Evolutionary conservation across 192 early-diverging fungal genomes (phyloP).

Genomic region (Mortierella hygrophila): DNA sequence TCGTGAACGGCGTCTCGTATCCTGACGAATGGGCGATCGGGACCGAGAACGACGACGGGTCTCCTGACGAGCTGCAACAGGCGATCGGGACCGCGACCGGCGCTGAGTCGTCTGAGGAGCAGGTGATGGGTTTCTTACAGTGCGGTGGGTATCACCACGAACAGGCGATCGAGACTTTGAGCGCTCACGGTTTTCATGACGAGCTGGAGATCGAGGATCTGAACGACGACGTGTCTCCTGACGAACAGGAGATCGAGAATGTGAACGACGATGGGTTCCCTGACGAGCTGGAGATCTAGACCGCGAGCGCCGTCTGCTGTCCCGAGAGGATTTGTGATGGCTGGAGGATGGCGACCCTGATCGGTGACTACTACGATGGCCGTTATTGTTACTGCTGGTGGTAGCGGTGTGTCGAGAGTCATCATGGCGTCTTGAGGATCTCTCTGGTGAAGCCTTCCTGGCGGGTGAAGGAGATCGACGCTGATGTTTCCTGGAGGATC

Average conservation of each 20-base stretch:
- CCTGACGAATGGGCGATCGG: conserved; percentile 5
- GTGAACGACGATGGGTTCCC: not conserved
- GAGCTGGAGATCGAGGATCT: conserved; percentile 23
- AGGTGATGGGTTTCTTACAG: conserved; percentile 20
- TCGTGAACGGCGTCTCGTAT: not conserved
- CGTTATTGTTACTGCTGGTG: not conserved
- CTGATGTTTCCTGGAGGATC: conserved; percentile 29
- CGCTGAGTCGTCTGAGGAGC: not conserved
- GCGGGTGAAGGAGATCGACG: conserved; percentile 14
- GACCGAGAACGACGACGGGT: not conserved
- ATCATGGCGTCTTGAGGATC: not conserved
- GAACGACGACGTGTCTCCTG: not conserved
- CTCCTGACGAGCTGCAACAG: not conserved
- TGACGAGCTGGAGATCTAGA: conserved; percentile 16
- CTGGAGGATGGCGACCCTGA: conserved; percentile 11
- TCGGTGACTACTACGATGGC: not conserved
- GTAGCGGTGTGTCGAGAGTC: not conserved
- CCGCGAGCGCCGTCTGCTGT: conserved; percentile 8
- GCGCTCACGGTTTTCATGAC: not conserved
- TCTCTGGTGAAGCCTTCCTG: not conserved
- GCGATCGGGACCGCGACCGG: conserved; percentile 5
- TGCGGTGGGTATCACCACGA: not conserved
- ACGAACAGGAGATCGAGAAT: conserved; percentile 27
- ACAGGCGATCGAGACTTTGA: conserved; percentile 15
- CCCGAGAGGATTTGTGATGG: not conserved